Percentiles rank a stretch among this genome's conserved stretches.
phyloP scores from a whole-genome alignment of 2,329 filamentous ascomycete genomes.

The Fusarium sp. region DNA sequence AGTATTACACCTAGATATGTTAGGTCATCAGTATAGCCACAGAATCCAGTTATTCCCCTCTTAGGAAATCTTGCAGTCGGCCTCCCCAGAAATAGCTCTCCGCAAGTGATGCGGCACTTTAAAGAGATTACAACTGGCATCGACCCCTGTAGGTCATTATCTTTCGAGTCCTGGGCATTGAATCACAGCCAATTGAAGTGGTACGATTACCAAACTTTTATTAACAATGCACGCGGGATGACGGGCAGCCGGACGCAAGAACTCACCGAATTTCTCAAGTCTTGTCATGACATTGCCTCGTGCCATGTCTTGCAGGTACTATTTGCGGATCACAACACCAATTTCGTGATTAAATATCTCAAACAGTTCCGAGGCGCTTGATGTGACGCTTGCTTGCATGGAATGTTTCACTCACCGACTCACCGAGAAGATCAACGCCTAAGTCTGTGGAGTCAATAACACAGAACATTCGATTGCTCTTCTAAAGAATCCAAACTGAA shows the following conservation, averaged over 20 bases:
- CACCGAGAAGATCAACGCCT: background rate
- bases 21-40: background rate
- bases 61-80: background rate
- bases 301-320: background rate
- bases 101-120: background rate
- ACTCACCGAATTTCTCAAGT: background rate
- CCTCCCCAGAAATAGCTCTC: background rate
- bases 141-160: background rate
- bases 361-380: background rate
- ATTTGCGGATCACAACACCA: background rate
- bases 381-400: background rate
- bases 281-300: background rate
- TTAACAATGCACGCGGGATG: background rate
- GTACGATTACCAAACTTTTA: conserved; percentile 25
- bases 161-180: background rate
- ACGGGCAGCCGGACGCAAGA: background rate
- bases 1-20: rapidly evolving
- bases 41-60: background rate
- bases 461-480: background rate
- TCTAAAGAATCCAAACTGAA: background rate
- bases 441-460: background rate
- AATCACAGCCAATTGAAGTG: conserved; percentile 21
- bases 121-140: background rate
- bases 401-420: conserved; percentile 1
- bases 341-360: background rate